Conservation (phyloP, 371 early-diverging fungal species). For the Fennellomyces sp. region DNA sequence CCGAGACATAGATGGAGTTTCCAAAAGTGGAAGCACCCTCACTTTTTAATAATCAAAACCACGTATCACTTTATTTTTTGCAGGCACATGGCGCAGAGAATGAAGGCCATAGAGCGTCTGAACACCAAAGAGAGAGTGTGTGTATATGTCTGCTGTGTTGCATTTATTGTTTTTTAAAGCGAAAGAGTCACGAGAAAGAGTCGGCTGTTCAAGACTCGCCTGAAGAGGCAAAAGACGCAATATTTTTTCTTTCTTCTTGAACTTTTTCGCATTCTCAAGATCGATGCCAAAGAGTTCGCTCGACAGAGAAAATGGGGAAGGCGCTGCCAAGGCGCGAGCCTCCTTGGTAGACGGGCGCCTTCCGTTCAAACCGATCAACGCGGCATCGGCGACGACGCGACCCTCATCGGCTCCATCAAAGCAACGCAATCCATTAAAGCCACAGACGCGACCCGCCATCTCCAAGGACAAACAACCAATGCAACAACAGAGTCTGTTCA, state of each 20-base stretch:
- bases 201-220: no score
- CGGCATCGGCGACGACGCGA: not conserved
- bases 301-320: not conserved
- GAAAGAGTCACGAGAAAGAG: no score
- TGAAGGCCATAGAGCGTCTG: no score
- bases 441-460: not conserved
- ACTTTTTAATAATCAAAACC: no score
- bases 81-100: no score
- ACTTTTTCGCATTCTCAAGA: no score
- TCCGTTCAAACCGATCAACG: conserved; percentile 1
- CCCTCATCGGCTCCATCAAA: not conserved
- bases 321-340: not conserved
- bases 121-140: no score
- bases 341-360: not conserved
- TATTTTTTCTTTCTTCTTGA: not conserved
- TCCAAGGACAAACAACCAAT: not conserved
- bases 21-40: no score
- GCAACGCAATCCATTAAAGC: not conserved
- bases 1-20: no score
- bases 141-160: no score
- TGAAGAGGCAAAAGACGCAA: not conserved
- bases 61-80: no score
- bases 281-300: not conserved
- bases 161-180: no score
- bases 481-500: not conserved